Conservation (phyloP, 1,284 basidiomycete species). For the Heterobasidion annosum region DNA sequence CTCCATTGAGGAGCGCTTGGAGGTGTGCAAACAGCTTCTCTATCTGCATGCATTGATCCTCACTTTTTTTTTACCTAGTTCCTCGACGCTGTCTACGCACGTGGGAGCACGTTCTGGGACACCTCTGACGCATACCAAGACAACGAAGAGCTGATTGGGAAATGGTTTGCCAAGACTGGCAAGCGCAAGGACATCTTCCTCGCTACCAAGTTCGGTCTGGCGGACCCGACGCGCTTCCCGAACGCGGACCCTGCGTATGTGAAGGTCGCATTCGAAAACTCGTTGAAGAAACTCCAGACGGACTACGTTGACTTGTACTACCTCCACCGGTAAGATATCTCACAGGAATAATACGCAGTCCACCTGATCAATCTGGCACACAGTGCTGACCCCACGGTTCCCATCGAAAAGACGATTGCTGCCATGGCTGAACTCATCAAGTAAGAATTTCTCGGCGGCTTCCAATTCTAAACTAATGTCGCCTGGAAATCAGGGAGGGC, state of each 20-base stretch:
- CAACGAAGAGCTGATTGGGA: slow-evolving; percentile 18
- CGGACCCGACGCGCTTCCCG: slow-evolving; percentile 1
- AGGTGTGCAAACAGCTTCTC: neutral
- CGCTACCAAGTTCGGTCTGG: slow-evolving; percentile 32
- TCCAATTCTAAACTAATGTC: neutral
- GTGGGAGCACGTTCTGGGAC: slow-evolving; percentile 20
- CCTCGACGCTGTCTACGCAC: slow-evolving; percentile 18
- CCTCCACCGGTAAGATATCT: slow-evolving; percentile 19
- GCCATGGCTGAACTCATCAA: slow-evolving; percentile 26
- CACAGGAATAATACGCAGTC: neutral
- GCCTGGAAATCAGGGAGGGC: slow-evolving; percentile 16
- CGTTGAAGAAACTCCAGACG: slow-evolving; percentile 24
- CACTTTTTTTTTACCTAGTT: slow-evolving; percentile 10
- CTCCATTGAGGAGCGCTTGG: slow-evolving; percentile 18
- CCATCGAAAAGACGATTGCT: slow-evolving; percentile 19
- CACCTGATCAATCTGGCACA: neutral
- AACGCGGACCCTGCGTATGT: slow-evolving; percentile 20
- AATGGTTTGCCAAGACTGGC: slow-evolving; percentile 27
- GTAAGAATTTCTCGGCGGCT: neutral
- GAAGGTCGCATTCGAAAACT: slow-evolving; percentile 18
- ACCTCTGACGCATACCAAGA: slow-evolving; percentile 20
- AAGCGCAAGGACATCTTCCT: slow-evolving; percentile 35
- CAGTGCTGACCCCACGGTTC: slow-evolving; percentile 17
- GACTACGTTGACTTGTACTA: slow-evolving; percentile 31
- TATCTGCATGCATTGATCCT: neutral